Evolutionary conservation across 768 basidiomycete species (phyloP).

Genomic region (Gloeostereum incarnatum): DNA sequence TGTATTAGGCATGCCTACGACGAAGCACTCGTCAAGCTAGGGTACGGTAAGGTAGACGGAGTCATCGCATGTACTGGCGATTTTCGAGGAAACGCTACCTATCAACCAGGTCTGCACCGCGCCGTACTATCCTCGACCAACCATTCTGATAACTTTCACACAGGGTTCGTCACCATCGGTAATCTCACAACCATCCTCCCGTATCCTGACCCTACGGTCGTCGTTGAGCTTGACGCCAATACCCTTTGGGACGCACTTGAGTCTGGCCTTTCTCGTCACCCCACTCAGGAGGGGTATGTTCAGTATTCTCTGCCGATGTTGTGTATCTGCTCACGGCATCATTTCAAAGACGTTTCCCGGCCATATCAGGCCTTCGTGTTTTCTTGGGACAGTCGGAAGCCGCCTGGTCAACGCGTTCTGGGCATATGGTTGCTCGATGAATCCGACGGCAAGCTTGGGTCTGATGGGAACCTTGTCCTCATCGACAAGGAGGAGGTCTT

Average conservation of each 20-base stretch:
- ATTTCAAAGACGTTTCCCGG: conserved; percentile 52
- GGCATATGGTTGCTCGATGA: conserved; percentile 37
- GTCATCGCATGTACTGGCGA: conserved; percentile 51
- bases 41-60: conserved; percentile 38
- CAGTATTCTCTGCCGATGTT: neutral
- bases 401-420: conserved; percentile 42
- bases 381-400: conserved; percentile 51
- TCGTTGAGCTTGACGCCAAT: conserved; percentile 50
- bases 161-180: conserved; percentile 46
- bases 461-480: conserved; percentile 12
- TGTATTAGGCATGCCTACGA: conserved; percentile 52
- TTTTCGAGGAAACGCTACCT: conserved; percentile 48
- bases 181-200: conserved; percentile 64
- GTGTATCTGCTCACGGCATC: neutral
- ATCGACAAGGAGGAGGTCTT: conserved; percentile 31
- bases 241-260: conserved; percentile 51
- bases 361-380: conserved; percentile 38
- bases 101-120: conserved; percentile 55
- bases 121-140: too few species aligned
- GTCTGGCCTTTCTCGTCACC: conserved; percentile 41
- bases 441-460: conserved; percentile 11
- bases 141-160: conserved; percentile 5
- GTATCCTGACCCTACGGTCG: conserved; percentile 52
- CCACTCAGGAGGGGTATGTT: conserved; percentile 53
- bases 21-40: conserved; percentile 28